Evolutionary conservation across 768 basidiomycete species (phyloP), one percentile per base, ranked within the genome.

Genomic region (Rhodotorula babjevae): DNA sequence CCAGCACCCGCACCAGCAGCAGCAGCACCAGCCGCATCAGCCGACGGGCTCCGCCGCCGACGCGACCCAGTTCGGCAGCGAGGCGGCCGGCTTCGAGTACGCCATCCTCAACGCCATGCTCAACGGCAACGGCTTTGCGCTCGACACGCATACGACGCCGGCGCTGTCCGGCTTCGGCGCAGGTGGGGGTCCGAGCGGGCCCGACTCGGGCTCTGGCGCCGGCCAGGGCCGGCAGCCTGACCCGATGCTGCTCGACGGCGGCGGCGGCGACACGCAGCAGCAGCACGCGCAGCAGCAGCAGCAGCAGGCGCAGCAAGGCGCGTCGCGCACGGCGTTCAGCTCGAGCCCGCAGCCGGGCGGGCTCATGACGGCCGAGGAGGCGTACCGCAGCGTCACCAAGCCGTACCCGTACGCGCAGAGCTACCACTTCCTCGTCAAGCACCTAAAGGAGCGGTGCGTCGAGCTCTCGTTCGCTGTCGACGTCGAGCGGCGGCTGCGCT

Each of bases 351-450:
- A 29, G 25, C 42, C 19, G 0, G 63, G 63, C 2, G 71, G 71
- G 23, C 19, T 67, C 33, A 65, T 78, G 72, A 74, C 72, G n/a
- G 76, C 74, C 14, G 76, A 79, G 85, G 88, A 83, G 82, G 85
- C 83, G 82, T 90, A 84, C 82, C 85, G 83, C 84, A 87, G 82
- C 80, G 87, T 86, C 60, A 85, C 87, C 25, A 84, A 86, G 78
- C 90, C 92, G 10, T 95, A 93, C 79, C 93, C 95, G 80, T 96
- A 97, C 78, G 95, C 92, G 25, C 90, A 96, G 83, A 93, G 93
- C 31, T 97, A 97, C 80, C 95, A 96, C 80, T 91, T 90, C 80
- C 84, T 97, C 76, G 97, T 98, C 92, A 91, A 92, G 82, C 90
- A 93, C 81, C 84, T 98, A 63, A 89, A 89, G 57, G 80, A 81